A percentile compares a stretch with the other conserved stretches of the same genome.
Conservation (phyloP, 352 stramenopile genomes). For the Blastocystis sp. region DNA sequence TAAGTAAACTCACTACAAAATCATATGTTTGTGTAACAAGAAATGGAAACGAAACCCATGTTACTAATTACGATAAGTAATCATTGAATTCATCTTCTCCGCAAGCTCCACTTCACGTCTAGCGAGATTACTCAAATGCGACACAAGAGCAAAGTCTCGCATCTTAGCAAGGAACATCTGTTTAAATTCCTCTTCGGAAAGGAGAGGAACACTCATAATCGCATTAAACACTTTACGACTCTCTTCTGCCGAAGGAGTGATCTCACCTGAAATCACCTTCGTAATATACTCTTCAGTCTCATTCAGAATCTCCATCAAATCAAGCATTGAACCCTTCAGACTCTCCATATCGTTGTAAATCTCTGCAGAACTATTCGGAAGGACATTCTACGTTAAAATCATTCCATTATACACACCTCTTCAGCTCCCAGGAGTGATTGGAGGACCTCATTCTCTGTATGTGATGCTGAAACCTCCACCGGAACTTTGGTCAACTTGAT, state of each 20-base stretch:
- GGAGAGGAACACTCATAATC: background rate
- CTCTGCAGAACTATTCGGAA: background rate
- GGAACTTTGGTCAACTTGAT: slow-evolving; percentile 47
- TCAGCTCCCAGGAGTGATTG: background rate
- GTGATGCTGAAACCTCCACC: background rate
- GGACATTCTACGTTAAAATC: background rate
- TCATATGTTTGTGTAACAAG: background rate
- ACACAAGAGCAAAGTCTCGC: slow-evolving; percentile 40
- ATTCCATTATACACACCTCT: background rate
- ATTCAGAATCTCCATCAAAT: slow-evolving; percentile 3
- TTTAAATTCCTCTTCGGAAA: slow-evolving; percentile 35
- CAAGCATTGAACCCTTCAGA: background rate
- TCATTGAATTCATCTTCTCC: slow-evolving; percentile 35
- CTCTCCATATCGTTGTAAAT: slow-evolving; percentile 25
- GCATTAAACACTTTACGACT: slow-evolving; percentile 53
- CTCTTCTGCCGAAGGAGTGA: background rate
- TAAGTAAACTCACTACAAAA: background rate
- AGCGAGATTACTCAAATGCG: slow-evolving; percentile 44
- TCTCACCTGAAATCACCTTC: background rate
- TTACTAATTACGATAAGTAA: slow-evolving; percentile 11
- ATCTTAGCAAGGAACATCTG: slow-evolving; percentile 36
- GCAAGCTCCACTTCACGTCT: slow-evolving; percentile 3
- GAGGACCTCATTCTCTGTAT: slow-evolving; percentile 18
- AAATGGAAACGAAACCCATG: background rate
- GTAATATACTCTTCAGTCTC: slow-evolving; percentile 23